Base-by-base conservation (phyloP, 139 green algal genomes). In the Nannochloris sp. region DNA sequence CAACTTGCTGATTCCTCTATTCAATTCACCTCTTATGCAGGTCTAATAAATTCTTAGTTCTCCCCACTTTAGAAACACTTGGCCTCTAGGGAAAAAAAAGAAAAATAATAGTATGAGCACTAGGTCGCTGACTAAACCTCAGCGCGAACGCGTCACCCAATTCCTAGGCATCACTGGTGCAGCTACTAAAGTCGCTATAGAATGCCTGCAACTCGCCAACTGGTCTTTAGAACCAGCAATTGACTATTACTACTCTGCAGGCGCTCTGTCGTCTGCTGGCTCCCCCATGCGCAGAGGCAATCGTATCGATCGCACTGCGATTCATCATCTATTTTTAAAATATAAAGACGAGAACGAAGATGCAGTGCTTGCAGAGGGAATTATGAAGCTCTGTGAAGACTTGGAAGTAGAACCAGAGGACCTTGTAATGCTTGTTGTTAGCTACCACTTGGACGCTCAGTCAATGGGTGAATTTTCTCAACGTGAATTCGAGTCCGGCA, bases 401-500 rank as follows among this genome's bases (percentile, higher is more conserved):
- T 74, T 96, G 27, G 72, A 57, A 4, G 80, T 96, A 25, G 81
- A 92, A 39, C 89, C 89, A 0, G 76, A 81, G 33, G 89, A 96
- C 68, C 71, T 90, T 24, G 83, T 86, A n/a, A 79, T 93, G 86
- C 82, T 97, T 51, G 86, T 97, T 13, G 77, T 97, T 9, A 85
- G 81, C 62, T 95, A 70, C 64, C 46, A 57, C 32, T 39, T 58
- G 45, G 25, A 65, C 12, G 59, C 59, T 6, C 14, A 62, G 44
- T 30, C 79, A 30, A 97, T 97, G 92, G 87, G 88, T 60, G 89
- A 96, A 81, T 97, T 83, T 68, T 89, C 53, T 27, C 53, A 47
- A 5, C 64, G 87, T 5, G 88, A 95, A 75, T 95, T 94, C 68
- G 75, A 82, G 23, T 54, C 54, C 2, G 85, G 86, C 19, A 70